These are phyloP conservation scores for Pinus taeda DNA, from an alignment of 75 land plant genomes.

Conservation along the genomic window DNA sequence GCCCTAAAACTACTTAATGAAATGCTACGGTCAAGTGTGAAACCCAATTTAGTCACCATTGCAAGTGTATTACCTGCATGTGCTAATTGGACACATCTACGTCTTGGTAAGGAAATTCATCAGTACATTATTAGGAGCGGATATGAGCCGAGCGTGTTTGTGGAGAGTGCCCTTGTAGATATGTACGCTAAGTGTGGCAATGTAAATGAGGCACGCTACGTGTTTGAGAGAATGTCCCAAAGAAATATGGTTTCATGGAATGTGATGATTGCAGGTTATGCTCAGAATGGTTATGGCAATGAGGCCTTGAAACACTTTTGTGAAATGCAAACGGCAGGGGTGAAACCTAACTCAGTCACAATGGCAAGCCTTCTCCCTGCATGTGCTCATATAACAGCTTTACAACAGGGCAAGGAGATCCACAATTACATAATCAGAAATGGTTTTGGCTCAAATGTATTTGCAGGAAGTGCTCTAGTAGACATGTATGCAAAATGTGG, in stretches of 20 bases:
- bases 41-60: constrained; percentile 43
- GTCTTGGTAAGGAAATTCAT: background rate
- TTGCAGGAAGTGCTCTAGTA: too few species aligned
- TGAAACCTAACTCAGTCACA: constrained; percentile 20
- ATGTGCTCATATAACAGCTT: too few species aligned
- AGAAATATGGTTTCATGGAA: constrained; percentile 48
- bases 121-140: background rate
- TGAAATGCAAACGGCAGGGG: constrained; percentile 17
- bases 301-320: constrained; percentile 25
- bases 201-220: constrained; percentile 16
- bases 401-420: too few species aligned
- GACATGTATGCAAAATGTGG: too few species aligned
- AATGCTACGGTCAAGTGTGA: constrained; percentile 29
- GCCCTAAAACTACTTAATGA: constrained; percentile 25
- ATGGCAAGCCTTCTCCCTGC: too few species aligned
- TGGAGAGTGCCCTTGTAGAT: constrained; percentile 13
- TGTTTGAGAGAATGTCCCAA: constrained; percentile 23
- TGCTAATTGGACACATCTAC: background rate
- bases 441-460: too few species aligned
- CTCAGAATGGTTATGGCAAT: constrained; percentile 15
- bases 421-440: too few species aligned
- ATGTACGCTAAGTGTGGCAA: constrained; percentile 44
- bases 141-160: constrained; percentile 1
- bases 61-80: background rate
- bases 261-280: constrained; percentile 31